Evolutionary conservation across 345 rosid species (phyloP), one percentile per base, ranked within the genome.

Genomic region (Linum trigynum): DNA sequence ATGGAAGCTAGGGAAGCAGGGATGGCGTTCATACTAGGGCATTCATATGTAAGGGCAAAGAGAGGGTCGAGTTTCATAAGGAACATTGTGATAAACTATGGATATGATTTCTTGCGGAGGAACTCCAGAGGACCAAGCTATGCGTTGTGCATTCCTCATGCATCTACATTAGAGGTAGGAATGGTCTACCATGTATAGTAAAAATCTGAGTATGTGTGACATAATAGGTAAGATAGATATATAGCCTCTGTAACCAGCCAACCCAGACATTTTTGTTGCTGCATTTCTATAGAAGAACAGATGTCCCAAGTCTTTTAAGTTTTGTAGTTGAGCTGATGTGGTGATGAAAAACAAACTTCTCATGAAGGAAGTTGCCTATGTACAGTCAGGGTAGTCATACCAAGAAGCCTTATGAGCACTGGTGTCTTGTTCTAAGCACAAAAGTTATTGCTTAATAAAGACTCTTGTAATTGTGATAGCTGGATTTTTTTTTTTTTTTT

Each of bases 1-100:
- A 51, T 58, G 68, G 70, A 71, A 50, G 82, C 82, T 1, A 67
- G 59, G 71, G 85, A 81, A 69, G 72, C 79, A 1, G 85, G 82
- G 57, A 65, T 76, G 69, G 75, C 74, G 39, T 78, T 62, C 59
- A 74, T 76, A 71, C 69, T 70, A 7, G 78, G 82, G 15, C 76
- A 73, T 55, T 64, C 75, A 12, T 62, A 64, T 32, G 75, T 76
- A 5, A 16, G 71, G 63, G 72, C 82, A 0, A 59, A 62, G 50
- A 63, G 70, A 43, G 63, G 68, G 45, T 76, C 85, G 5, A 61
- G 75, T 15, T 51, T 56, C 55, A 15, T 70, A n/a, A 81, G 74
- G 75, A 74, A 66, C 68, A 55, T 81, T 15, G 75, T 65, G 11
- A 75, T 81, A 15, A 71, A 78, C 64, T 23, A 38, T 23, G 65